A percentile compares a stretch with the other conserved stretches of the same genome.
Evolutionary conservation across 371 early-diverging fungal genomes (phyloP).

Genomic region (Saksenaea vasiformis): DNA sequence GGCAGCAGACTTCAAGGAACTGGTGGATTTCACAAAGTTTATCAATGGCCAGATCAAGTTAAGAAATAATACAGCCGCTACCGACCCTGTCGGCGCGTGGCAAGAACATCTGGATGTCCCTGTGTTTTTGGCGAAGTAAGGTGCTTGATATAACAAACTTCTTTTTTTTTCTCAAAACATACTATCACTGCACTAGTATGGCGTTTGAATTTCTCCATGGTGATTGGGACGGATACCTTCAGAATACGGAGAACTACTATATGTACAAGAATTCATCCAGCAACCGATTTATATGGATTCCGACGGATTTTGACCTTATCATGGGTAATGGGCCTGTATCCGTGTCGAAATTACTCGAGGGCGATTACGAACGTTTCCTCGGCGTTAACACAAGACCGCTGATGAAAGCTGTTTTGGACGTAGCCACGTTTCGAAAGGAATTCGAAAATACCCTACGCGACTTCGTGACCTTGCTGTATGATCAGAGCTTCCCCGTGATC

Average conservation of each 20-base stretch:
- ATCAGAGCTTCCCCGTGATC: constrained; percentile 11
- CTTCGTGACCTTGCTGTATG: constrained; percentile 13
- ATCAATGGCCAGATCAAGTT: constrained; percentile 24
- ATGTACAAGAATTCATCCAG: constrained; percentile 29
- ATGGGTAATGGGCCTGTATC: constrained; percentile 35
- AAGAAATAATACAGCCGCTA: constrained; percentile 6
- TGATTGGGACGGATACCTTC: constrained; percentile 32
- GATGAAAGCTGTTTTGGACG: constrained; percentile 20
- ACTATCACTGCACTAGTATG: constrained; percentile 20
- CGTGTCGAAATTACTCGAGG: constrained; percentile 21
- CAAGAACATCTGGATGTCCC: constrained; percentile 31
- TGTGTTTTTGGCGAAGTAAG: constrained; percentile 36
- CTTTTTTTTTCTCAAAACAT: neutral
- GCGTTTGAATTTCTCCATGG: constrained; percentile 37
- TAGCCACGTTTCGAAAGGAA: constrained; percentile 15
- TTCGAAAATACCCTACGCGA: constrained; percentile 14
- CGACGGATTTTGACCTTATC: constrained; percentile 35
- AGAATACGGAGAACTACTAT: constrained; percentile 42
- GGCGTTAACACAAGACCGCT: constrained; percentile 27
- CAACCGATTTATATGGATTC: constrained; percentile 24
- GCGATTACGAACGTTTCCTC: constrained; percentile 26
- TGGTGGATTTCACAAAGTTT: constrained; percentile 29
- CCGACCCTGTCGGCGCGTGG: constrained; percentile 14
- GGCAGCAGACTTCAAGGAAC: constrained; percentile 8
- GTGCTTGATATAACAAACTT: neutral